Base-by-base conservation (phyloP, 306 rosid species). In the Medicago ruthenica region DNA sequence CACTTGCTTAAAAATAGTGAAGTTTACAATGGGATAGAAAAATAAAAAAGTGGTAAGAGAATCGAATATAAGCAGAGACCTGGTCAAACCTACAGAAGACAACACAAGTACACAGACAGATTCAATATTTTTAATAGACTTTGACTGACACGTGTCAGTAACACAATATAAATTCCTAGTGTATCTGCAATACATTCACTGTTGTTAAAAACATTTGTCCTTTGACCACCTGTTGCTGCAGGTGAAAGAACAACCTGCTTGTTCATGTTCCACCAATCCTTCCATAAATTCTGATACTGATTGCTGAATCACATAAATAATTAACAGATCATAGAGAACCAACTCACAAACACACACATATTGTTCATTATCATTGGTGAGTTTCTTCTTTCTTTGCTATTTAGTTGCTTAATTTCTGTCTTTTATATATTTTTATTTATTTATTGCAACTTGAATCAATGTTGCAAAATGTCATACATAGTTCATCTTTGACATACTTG, bases 331-430 rank as follows among this genome's bases (percentile, higher is more conserved):
- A n/a, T n/a, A 55, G 9, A 55, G 1, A 18, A 9, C 9, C 12
- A 16, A 0, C 17, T 18, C 61, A 50, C 21, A 59, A 27, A 3
- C 34, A 2, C 12, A 17, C 48, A 40, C 9, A 15, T 20, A 68
- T 20, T 16, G 47, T 39, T 42, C 42, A 57, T 81, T 73, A 27
- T 27, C 72, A 55, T 68, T 73, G 81, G 83, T 85, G 14, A 78
- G 81, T 48, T 34, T 81, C 27, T 53, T 15, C 18, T 63, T 22
- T 17, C 20, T 37, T 34, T 34, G 37, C 37, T 34, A 7, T 34
- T 34, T 31, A 4, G 36, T 31, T 31, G 36, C 36, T 31, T 31
- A 31, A 31, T 31, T 31, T 31, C 36, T 31, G 36, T 31, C 36
- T 31, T 31, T 31, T 31, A 31, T 31, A 0, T 31, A 31, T 31